Evolutionary conservation across 2,329 filamentous ascomycete species (phyloP).

Genomic region (Monosporascus sp.): DNA sequence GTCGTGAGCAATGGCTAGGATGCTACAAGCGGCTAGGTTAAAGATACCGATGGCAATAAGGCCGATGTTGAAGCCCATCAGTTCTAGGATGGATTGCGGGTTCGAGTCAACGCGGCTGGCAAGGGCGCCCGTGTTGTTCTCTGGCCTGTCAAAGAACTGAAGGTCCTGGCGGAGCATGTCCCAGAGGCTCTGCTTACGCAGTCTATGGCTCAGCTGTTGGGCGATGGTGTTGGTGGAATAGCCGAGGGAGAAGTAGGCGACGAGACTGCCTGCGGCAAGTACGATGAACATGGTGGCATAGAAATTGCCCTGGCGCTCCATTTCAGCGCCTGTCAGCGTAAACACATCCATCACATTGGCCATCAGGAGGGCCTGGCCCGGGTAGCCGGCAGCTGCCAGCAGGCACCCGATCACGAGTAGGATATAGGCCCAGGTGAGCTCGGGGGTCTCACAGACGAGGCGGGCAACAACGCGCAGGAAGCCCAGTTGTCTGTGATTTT

Average conservation of each 20-base stretch:
- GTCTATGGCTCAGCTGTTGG: conserved; percentile 29
- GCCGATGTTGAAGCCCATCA: conserved; percentile 38
- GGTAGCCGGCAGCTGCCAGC: conserved; percentile 21
- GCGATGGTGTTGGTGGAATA: conserved; percentile 21
- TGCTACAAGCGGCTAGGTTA: conserved; percentile 32
- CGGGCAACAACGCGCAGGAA: not conserved
- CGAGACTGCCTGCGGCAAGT: conserved; percentile 28
- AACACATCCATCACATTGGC: conserved; percentile 20
- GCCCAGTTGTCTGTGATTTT: not conserved
- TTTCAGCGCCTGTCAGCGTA: conserved; percentile 14
- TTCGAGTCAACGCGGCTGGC: conserved; percentile 24
- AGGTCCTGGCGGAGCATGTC: conserved; percentile 35
- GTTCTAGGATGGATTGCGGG: conserved; percentile 38
- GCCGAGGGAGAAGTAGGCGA: conserved; percentile 31
- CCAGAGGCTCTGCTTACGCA: conserved; percentile 23
- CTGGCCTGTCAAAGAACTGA: conserved; percentile 29
- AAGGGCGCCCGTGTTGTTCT: conserved; percentile 30
- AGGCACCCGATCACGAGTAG: not conserved
- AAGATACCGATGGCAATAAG: conserved; percentile 36
- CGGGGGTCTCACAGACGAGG: too few relatives aligned
- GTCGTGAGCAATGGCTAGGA: conserved; percentile 34
- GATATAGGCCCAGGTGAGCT: conserved; percentile 2
- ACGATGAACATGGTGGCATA: conserved; percentile 34
- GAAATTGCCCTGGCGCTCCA: conserved; percentile 33
- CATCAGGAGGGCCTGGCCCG: conserved; percentile 28